These are phyloP conservation scores for Trichoderma pleuroti DNA, from an alignment of 2,329 filamentous ascomycete genomes.

Conservation along the genomic window DNA sequence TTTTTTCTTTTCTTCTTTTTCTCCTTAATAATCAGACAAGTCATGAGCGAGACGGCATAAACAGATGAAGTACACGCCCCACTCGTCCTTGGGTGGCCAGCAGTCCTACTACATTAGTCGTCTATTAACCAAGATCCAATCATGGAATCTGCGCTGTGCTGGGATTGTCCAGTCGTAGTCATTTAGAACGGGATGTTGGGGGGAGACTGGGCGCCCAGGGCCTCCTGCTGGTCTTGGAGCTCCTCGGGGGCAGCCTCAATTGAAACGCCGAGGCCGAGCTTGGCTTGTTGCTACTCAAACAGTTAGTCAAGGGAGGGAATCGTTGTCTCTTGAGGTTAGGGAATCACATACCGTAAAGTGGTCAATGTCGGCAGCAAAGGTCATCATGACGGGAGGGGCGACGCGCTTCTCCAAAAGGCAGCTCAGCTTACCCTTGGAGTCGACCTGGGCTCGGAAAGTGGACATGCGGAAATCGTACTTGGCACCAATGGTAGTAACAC, in stretches of 20 bases:
- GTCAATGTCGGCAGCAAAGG: conserved; percentile 94
- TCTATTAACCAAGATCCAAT: conserved; percentile 23
- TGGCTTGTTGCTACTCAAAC: conserved; percentile 73
- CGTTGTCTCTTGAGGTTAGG: neutral
- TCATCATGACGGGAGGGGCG: conserved; percentile 85
- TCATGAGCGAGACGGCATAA: conserved; percentile 20
- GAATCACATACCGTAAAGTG: conserved; percentile 74
- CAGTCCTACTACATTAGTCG: conserved; percentile 29
- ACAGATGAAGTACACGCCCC: conserved; percentile 21
- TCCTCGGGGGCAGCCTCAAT: conserved; percentile 84
- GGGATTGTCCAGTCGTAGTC: conserved; percentile 14
- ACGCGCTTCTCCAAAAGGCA: conserved; percentile 94
- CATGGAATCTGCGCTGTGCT: conserved; percentile 23
- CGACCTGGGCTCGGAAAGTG: conserved; percentile 92
- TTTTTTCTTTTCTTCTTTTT: neutral
- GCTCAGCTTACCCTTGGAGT: conserved; percentile 90
- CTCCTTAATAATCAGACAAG: conserved; percentile 31
- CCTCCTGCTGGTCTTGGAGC: conserved; percentile 79
- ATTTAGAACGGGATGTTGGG: conserved; percentile 65
- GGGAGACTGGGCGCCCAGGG: conserved; percentile 46
- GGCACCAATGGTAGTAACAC: conserved; percentile 83
- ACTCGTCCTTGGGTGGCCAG: conserved; percentile 25
- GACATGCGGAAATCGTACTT: conserved; percentile 98
- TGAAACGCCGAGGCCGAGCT: conserved; percentile 90
- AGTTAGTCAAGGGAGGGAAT: neutral